Base-by-base conservation (phyloP, 129 eudicot species). In the Heracleum sosnowskyi region DNA sequence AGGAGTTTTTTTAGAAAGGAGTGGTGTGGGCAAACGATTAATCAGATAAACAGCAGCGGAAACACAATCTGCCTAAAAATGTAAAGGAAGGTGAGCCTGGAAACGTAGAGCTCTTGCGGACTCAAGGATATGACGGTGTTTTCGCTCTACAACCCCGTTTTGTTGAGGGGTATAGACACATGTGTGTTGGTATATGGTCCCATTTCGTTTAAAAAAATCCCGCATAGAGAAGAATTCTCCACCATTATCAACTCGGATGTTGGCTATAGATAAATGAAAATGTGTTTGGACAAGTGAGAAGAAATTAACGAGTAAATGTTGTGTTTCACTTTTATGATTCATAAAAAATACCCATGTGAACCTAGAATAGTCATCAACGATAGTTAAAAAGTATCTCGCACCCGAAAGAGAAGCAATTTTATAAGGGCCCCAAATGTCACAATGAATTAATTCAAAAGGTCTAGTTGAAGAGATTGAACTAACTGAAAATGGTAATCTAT, bases 211-310 rank as follows among this genome's bases (percentile, higher is more conserved):
- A 39, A 72, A 39, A 72, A 36, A 72, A 13, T 72, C 29, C 15
- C 76, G 28, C 28, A 72, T 15, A 20, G 47, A 35, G 40, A 39
- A 39, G 40, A 72, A 72, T 72, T 72, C 76, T 0, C 17, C 5
- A 29, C 76, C 76, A 34, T 72, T 72, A 40, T 72, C 76, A 34
- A 39, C 51, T 46, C 45, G 76, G 39, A 72, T 12, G 76, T 35
- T 39, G 53, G 76, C 76, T 39, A 72, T 39, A 40, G 76, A 39
- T 18, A 28, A 9, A 72, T 12, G 18, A 15, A 36, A 72, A 35
- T 37, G 53, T 72, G 49, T 72, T 72, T 34, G n/a, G 26, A 39
- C 29, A 53, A 53, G 26, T 17, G 63, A 53, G 63, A 53, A 53
- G 9, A 20, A 53, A 53, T 20, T 53, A 10, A 39, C 49, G 15